phyloP scores from a whole-genome alignment of 2,329 filamentous ascomycete species.

The Ceratocystis destructans region DNA sequence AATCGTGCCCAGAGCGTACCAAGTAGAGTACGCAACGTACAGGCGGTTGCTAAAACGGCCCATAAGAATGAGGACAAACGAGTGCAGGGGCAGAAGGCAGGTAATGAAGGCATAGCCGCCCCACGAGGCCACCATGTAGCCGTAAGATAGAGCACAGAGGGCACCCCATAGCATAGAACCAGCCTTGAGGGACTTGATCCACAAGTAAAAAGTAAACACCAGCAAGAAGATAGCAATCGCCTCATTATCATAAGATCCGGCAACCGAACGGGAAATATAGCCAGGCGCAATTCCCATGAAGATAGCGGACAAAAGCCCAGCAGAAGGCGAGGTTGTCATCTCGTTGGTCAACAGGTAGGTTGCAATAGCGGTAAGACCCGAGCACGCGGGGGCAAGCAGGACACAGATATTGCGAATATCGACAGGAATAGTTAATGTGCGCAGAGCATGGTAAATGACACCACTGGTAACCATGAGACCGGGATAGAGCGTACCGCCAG shows the following conservation, averaged over 20 bases:
- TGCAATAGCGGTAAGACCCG: constrained; percentile 81
- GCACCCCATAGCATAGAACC: constrained; percentile 96
- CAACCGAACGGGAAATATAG: constrained; percentile 95
- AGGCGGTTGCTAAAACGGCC: constrained; percentile 86
- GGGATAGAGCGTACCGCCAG: constrained; percentile 95
- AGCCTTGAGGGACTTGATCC: constrained; percentile 96
- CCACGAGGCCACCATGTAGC: constrained; percentile 99
- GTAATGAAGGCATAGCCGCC: constrained; percentile 99
- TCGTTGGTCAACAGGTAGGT: constrained; percentile 93
- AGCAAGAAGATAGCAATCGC: constrained; percentile 98
- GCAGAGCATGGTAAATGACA: constrained; percentile 86
- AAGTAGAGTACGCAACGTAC: constrained; percentile 94
- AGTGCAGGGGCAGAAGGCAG: constrained; percentile 85
- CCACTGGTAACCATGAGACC: constrained; percentile 99
- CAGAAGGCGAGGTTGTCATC: constrained; percentile 90
- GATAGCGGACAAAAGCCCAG: constrained; percentile 79
- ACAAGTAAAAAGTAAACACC: constrained; percentile 96
- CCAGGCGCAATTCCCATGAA: constrained; percentile 98
- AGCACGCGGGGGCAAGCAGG: constrained; percentile 85
- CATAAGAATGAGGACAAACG: constrained; percentile 91
- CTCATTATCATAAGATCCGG: constrained; percentile 98
- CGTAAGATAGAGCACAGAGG: constrained; percentile 88
- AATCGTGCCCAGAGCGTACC: constrained; percentile 91
- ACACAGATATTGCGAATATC: constrained; percentile 99
- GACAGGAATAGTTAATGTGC: constrained; percentile 76